A percentile compares a stretch with the other conserved stretches of the same genome.
phyloP scores from a whole-genome alignment of 768 basidiomycete genomes.

The Collybia sp. region DNA sequence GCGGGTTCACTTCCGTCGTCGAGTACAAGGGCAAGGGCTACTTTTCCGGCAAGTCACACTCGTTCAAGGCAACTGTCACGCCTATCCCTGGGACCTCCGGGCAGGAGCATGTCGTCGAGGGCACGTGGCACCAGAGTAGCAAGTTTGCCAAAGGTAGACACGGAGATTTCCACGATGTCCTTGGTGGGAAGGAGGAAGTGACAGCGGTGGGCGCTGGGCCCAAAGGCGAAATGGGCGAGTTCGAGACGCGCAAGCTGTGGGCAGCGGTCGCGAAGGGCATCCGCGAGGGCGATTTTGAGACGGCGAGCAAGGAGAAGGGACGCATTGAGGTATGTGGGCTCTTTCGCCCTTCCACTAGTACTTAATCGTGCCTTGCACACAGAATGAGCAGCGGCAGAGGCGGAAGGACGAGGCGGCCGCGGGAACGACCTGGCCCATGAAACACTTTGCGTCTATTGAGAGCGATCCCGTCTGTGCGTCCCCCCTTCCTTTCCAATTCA shows the following conservation, averaged over 20 bases:
- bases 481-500: background rate
- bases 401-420: constrained; percentile 76
- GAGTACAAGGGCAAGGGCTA: constrained; percentile 98
- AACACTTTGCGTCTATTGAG: constrained; percentile 71
- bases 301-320: constrained; percentile 84
- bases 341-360: background rate
- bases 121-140: constrained; percentile 73
- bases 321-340: constrained; percentile 71
- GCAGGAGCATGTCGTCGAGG: constrained; percentile 59
- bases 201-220: constrained; percentile 50
- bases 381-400: constrained; percentile 92
- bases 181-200: constrained; percentile 70
- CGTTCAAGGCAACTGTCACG: constrained; percentile 80
- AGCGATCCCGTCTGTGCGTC: constrained; percentile 70
- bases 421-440: constrained; percentile 69
- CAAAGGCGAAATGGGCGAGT: constrained; percentile 64
- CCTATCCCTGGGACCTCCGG: constrained; percentile 34
- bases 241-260: constrained; percentile 89
- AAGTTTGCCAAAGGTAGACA: constrained; percentile 37
- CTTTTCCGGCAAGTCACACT: constrained; percentile 89
- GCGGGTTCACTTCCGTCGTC: constrained; percentile 45
- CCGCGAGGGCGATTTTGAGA: constrained; percentile 85
- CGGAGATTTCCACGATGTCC: constrained; percentile 70
- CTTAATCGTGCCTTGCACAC: constrained; percentile 2
- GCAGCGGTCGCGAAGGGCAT: constrained; percentile 85